Evolutionary conservation across 2,329 filamentous ascomycete species (phyloP).

Genomic region (Geoglossum cookeanum): DNA sequence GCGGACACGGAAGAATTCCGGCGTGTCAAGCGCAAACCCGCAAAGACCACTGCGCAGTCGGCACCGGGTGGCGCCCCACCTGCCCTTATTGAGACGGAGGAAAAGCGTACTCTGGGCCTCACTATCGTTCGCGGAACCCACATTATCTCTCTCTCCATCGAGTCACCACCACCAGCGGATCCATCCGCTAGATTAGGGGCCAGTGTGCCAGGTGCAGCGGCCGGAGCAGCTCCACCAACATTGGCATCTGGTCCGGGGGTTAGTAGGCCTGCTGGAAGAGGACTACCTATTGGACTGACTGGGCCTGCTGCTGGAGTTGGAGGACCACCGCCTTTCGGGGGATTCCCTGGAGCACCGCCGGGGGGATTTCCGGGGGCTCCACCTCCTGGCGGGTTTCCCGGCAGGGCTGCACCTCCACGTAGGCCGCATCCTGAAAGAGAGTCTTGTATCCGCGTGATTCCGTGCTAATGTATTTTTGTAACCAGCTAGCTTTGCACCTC

Average conservation of each 20-base stretch:
- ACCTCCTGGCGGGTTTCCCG: slow-evolving; percentile 29
- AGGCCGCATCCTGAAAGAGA: not conserved
- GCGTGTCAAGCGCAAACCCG: slow-evolving; percentile 67
- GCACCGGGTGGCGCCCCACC: slow-evolving; percentile 41
- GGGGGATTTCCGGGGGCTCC: slow-evolving; percentile 31
- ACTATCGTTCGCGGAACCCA: slow-evolving; percentile 89
- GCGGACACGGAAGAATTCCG: slow-evolving; percentile 98
- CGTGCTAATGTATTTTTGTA: slow-evolving; percentile 7
- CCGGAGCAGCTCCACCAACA: slow-evolving; percentile 35
- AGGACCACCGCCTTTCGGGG: slow-evolving; percentile 46
- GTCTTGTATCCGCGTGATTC: not conserved
- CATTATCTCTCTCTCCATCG: slow-evolving; percentile 86
- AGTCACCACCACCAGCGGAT: slow-evolving; percentile 87
- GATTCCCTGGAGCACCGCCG: slow-evolving; percentile 28
- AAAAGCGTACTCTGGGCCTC: slow-evolving; percentile 91
- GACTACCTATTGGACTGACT: slow-evolving; percentile 62
- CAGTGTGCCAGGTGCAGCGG: slow-evolving; percentile 43
- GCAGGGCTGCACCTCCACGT: slow-evolving; percentile 21
- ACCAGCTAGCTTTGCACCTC: slow-evolving; percentile 26
- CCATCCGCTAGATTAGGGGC: slow-evolving; percentile 77
- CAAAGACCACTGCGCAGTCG: slow-evolving; percentile 45
- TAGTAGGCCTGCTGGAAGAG: slow-evolving; percentile 75
- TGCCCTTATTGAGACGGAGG: slow-evolving; percentile 64
- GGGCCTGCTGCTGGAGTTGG: slow-evolving; percentile 81
- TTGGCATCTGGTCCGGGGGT: slow-evolving; percentile 75